These are phyloP conservation scores for Sarcodon aspratus DNA, from an alignment of 768 basidiomycete genomes.

Conservation along the genomic window DNA sequence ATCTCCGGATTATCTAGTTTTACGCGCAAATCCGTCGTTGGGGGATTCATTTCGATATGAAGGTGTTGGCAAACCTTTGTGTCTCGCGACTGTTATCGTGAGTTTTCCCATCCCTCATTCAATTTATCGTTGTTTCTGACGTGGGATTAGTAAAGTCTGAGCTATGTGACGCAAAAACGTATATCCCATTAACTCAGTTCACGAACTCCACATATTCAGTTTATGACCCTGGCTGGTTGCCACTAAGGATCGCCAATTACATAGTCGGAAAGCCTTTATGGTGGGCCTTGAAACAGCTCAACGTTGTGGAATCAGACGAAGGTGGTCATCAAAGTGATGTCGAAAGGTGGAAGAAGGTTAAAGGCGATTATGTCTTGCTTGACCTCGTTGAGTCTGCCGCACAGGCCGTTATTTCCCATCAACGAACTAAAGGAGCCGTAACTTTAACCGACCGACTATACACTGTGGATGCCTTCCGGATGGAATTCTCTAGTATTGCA, in stretches of 20 bases:
- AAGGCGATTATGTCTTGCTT: slow-evolving; percentile 64
- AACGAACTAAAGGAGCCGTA: slow-evolving; percentile 28
- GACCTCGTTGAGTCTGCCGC: slow-evolving; percentile 56
- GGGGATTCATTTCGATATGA: slow-evolving; percentile 52
- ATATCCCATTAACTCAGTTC: not conserved
- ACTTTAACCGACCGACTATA: slow-evolving; percentile 54
- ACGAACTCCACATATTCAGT: not conserved
- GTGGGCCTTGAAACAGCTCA: slow-evolving; percentile 55
- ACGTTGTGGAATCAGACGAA: slow-evolving; percentile 54
- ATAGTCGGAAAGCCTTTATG: not conserved
- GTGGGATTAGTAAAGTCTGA: slow-evolving; percentile 57
- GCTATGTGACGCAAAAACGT: slow-evolving; percentile 28
- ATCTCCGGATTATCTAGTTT: slow-evolving; percentile 38
- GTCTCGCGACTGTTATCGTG: slow-evolving; percentile 63
- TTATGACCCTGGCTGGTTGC: not conserved
- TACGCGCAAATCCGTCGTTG: slow-evolving; percentile 39
- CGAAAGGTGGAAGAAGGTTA: slow-evolving; percentile 42
- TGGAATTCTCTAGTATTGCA: slow-evolving; percentile 31
- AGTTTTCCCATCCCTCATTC: slow-evolving; percentile 20
- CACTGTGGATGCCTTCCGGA: slow-evolving; percentile 46
- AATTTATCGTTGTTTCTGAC: slow-evolving; percentile 11
- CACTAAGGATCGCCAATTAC: not conserved
- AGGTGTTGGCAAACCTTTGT: slow-evolving; percentile 66
- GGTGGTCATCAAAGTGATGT: slow-evolving; percentile 24
- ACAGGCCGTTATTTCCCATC: slow-evolving; percentile 35